Evolutionary conservation across 306 rosid species (phyloP), one percentile per base, ranked within the genome.

Genomic region (Astragalus glycyphyllos): DNA sequence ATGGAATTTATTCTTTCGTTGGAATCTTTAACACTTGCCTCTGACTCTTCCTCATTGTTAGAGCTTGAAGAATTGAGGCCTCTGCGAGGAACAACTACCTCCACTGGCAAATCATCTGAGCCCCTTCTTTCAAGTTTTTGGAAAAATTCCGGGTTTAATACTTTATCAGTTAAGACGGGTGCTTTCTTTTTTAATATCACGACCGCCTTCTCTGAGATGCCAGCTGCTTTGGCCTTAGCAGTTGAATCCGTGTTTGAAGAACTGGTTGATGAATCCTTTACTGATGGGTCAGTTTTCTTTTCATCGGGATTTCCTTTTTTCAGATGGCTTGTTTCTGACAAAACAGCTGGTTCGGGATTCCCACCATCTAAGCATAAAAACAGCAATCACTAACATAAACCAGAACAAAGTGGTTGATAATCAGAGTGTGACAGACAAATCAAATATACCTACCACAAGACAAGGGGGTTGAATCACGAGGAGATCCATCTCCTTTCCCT

Each of bases 121-220:
- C 85, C 95, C 80, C 96, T 87, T 60, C 80, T 84, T 82, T 91
- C 95, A 67, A 95, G 96, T 64, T 86, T 91, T 76, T 91, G 99
- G 77, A 95, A 95, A 86, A 95, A 95, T 71, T 95, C 99, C 41
- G 85, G 91, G 82, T 95, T 95, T 68, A 87, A 59, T 72, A 87
- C 99, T 82, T 91, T 89, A 82, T 91, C 99, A 61, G 78, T 50
- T 79, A 95, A 86, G 70, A 41, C 83, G 35, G 90, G 91, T 9
- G 90, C 77, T 86, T 95, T 95, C 91, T 95, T 95, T 85, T 91
- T 91, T 82, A 95, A 77, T 79, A 91, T 84, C 62, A 86, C 96
- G 75, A 85, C 96, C 44, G 89, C 88, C 80, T 88, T 93, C 82
- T 93, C 97, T 55, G 91, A 72, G 72, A 81, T 85, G 78, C 84